Evolutionary conservation across 2,329 filamentous ascomycete species (phyloP).

Genomic region (Zalaria obscura): DNA sequence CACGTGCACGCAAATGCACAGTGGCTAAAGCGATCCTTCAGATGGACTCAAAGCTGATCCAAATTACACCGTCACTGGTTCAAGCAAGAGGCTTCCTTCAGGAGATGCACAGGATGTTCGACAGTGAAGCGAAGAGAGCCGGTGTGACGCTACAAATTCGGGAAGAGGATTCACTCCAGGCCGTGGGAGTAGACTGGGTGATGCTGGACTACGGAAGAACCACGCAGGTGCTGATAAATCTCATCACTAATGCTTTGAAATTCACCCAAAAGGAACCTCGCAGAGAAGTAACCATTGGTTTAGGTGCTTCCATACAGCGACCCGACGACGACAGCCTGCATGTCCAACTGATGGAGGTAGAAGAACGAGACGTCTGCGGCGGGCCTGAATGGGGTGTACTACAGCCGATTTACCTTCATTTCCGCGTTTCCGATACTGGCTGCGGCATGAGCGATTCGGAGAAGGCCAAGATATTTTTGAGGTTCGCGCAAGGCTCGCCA

Average conservation of each 20-base stretch:
- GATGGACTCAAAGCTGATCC: slow-evolving; percentile 28
- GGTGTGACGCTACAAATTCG: slow-evolving; percentile 10
- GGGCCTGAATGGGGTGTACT: slow-evolving; percentile 2
- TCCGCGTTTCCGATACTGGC: slow-evolving; percentile 14
- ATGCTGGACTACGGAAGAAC: slow-evolving; percentile 12
- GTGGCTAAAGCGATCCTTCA: too few species aligned
- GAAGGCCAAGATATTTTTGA: slow-evolving; percentile 42
- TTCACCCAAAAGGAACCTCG: slow-evolving; percentile 10
- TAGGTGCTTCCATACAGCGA: slow-evolving; percentile 6
- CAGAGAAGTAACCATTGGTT: slow-evolving; percentile 7
- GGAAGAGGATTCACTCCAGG: slow-evolving; percentile 1
- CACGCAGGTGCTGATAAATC: slow-evolving; percentile 14
- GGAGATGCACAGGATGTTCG: slow-evolving; percentile 19
- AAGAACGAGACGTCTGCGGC: background rate
- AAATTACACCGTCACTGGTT: slow-evolving; percentile 11
- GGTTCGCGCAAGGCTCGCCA: slow-evolving; percentile 54
- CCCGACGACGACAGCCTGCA: slow-evolving; percentile 9
- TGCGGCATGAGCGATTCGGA: slow-evolving; percentile 23
- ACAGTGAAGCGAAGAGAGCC: slow-evolving; percentile 15
- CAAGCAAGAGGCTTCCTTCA: slow-evolving; percentile 9
- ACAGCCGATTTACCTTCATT: slow-evolving; percentile 8
- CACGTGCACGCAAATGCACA: too few species aligned
- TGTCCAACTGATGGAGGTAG: slow-evolving; percentile 8
- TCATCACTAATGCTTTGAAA: slow-evolving; percentile 14
- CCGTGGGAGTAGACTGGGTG: slow-evolving; percentile 9